These are phyloP conservation scores for Amaranthus cruentus DNA, from an alignment of 148 eudicot species.

Conservation along the genomic window DNA sequence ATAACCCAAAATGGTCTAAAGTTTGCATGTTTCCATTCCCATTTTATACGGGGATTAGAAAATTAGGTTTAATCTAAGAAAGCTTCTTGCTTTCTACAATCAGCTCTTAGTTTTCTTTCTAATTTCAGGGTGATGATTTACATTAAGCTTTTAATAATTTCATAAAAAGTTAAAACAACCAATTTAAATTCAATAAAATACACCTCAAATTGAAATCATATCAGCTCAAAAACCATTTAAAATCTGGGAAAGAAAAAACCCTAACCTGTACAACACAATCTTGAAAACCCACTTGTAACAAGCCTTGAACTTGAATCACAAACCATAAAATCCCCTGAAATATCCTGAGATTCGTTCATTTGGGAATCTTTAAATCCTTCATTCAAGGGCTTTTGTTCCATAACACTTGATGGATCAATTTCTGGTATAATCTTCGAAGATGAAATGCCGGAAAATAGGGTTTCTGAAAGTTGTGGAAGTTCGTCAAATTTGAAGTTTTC, in stretches of 20 bases:
- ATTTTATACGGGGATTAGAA: too few relatives aligned
- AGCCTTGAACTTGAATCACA: conserved; percentile 55
- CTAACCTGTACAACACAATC: conserved; percentile 51
- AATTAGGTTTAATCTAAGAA: background rate
- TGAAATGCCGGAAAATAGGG: conserved; percentile 33
- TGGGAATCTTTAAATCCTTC: conserved; percentile 22
- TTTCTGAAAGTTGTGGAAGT: conserved; percentile 30
- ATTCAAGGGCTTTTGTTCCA: conserved; percentile 4
- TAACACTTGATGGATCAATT: background rate
- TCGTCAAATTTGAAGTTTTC: conserved; percentile 28
- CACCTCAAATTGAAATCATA: background rate
- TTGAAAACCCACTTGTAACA: conserved; percentile 48
- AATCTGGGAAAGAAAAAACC: conserved; percentile 7
- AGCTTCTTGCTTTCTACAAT: conserved; percentile 1
- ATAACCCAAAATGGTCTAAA: too few relatives aligned
- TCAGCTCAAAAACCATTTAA: background rate
- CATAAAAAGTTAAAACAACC: background rate
- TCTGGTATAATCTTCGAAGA: conserved; percentile 20
- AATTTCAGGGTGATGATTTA: background rate
- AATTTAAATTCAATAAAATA: background rate
- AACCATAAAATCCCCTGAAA: conserved; percentile 43
- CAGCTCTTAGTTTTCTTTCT: background rate
- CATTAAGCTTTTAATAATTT: too few relatives aligned
- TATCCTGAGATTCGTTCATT: conserved; percentile 52
- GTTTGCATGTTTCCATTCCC: too few relatives aligned